These are phyloP conservation scores for Podaxis rugospora DNA, from an alignment of 768 basidiomycete species.

Conservation along the genomic window DNA sequence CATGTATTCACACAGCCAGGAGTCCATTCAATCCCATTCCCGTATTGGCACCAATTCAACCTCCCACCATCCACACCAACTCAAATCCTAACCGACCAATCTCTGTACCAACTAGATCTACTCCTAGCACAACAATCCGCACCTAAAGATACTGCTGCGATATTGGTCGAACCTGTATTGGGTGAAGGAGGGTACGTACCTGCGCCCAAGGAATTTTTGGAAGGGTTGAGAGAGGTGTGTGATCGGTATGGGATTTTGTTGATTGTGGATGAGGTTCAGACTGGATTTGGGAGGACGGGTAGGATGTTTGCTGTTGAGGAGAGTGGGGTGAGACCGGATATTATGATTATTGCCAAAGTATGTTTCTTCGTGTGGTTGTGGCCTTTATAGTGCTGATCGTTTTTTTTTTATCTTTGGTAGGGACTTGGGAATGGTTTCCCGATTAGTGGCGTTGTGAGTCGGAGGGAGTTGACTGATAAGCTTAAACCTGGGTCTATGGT, in stretches of 20 bases:
- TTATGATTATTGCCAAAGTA: conserved; percentile 79
- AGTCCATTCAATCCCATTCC: conserved; percentile 77
- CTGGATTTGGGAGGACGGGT: conserved; percentile 87
- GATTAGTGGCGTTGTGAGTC: conserved; percentile 77
- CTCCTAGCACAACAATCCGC: conserved; percentile 73
- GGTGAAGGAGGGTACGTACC: conserved; percentile 97
- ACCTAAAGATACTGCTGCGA: conserved; percentile 87
- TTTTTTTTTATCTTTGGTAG: conserved; percentile 15
- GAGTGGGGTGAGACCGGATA: conserved; percentile 82
- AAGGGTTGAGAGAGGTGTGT: conserved; percentile 78
- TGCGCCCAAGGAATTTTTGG: conserved; percentile 75
- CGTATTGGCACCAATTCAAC: conserved; percentile 88
- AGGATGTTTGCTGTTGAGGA: conserved; percentile 79
- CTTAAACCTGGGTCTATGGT: conserved; percentile 81
- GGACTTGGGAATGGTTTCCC: conserved; percentile 94
- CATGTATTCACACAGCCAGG: no score
- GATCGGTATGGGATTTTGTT: conserved; percentile 83
- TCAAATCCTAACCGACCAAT: conserved; percentile 53
- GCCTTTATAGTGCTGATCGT: no score
- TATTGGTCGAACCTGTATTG: conserved; percentile 88
- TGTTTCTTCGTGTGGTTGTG: no score
- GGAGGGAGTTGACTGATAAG: conserved; percentile 77
- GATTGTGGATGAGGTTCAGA: conserved; percentile 85
- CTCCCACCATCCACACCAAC: conserved; percentile 50
- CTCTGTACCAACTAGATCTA: conserved; percentile 80